Evolutionary conservation across 177 flowering plant genomes (phyloP).

Genomic region (Vitis hybrid): DNA sequence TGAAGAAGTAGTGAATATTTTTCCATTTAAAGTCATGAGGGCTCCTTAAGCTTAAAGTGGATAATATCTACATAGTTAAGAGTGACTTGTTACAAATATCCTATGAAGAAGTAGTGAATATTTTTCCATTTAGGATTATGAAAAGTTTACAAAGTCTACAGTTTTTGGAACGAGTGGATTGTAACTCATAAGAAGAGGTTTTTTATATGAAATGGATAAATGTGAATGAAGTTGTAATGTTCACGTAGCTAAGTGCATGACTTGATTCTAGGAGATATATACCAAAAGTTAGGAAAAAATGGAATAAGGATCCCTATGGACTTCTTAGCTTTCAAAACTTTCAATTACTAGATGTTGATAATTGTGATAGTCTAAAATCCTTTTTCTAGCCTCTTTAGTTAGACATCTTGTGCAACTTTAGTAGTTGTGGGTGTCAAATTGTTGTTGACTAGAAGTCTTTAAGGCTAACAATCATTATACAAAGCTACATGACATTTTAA

Average conservation of each 20-base stretch:
- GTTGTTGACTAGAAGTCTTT: too few species aligned
- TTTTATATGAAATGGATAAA: background rate
- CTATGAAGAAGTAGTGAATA: background rate
- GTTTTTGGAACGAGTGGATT: background rate
- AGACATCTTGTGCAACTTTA: background rate
- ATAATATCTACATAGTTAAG: too few species aligned
- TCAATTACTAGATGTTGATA: too few species aligned
- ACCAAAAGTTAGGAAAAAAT: background rate
- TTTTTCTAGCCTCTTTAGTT: background rate
- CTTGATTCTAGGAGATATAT: background rate
- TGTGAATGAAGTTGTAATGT: background rate
- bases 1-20: too few species aligned
- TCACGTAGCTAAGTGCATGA: background rate
- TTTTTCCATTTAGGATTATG: too few species aligned
- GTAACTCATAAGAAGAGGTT: too few species aligned
- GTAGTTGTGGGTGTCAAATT: background rate
- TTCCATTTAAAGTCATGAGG: too few species aligned
- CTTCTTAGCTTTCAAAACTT: too few species aligned
- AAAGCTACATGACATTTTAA: too few species aligned
- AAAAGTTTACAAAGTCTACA: background rate
- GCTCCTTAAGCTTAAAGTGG: too few species aligned
- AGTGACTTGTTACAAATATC: background rate
- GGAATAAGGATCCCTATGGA: background rate
- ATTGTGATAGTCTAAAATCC: background rate
- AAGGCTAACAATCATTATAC: too few species aligned